Base-by-base conservation (phyloP, 352 stramenopile species). In the Phytophthora pluvialis region DNA sequence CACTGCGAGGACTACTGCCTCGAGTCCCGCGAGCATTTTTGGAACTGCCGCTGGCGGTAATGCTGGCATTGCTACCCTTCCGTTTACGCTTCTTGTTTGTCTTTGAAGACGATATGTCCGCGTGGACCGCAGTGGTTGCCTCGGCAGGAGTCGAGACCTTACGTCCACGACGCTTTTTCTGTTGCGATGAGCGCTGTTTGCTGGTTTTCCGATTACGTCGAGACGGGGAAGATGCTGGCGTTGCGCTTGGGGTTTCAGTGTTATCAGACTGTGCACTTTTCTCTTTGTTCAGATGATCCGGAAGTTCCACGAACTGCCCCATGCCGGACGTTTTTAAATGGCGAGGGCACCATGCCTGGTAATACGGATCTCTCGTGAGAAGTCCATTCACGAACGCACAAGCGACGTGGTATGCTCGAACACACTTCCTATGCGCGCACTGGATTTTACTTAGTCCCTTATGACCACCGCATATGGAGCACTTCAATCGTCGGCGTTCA, bases 391-490 rank as follows among this genome's bases (percentile, higher is more conserved):
- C 80, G 38, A 80, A 92, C 3, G 86, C 86, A 53, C 86, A 94
- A 2, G 83, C 61, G 6, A 94, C 83, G 48, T 94, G 86, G 49
- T 80, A 91, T 16, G 86, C 77, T 11, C 73, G 68, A 16, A 77
- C 59, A 64, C 86, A 94, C 15, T 86, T 88, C 60, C 83, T 79
- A 61, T 77, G 73, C 5, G 75, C 70, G 54, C 86, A 94, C 65
- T 94, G 86, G 54, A 94, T 83, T 66, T 94, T 94, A 67, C 86
- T 93, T n/a, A 90, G 43, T 0, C 86, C 86, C 28, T 84, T 81
- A 28, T 78, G 74, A 7, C 75, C 76, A 28, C 77, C 66, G 59
- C 86, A 94, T 18, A 92, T 85, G 15, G 75, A 62, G 44, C 86
- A 94, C 28, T 73, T 75, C 6, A 94, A 64, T 12, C 60, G 62